Evolutionary conservation across 208 protist species (phyloP).

Genomic region (Wallacemonas sp.): DNA sequence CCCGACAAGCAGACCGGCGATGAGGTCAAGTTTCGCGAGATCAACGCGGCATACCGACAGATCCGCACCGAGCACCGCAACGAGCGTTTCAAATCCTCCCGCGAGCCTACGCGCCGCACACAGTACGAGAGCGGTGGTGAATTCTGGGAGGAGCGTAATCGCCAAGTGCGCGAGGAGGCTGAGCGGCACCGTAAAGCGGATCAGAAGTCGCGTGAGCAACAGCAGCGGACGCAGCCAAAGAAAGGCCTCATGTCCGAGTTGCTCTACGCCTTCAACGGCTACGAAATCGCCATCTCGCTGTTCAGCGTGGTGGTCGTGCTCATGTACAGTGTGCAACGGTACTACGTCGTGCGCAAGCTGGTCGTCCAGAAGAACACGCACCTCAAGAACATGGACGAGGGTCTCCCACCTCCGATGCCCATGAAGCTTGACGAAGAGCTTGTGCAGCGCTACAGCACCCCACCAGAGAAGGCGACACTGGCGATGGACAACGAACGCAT

Average conservation of each 20-base stretch:
- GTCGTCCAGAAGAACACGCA: slow-evolving; percentile 44
- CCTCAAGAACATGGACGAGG: slow-evolving; percentile 67
- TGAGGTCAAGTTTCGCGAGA: slow-evolving; percentile 69
- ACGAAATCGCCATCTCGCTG: slow-evolving; percentile 56
- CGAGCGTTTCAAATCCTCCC: slow-evolving; percentile 5
- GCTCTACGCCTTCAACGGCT: slow-evolving; percentile 36
- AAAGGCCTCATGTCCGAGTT: slow-evolving; percentile 24
- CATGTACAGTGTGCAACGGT: slow-evolving; percentile 51
- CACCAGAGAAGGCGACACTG: slow-evolving; percentile 32
- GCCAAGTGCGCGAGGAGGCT: slow-evolving; percentile 31
- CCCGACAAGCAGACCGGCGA: slow-evolving; percentile 72
- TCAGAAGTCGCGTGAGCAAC: slow-evolving; percentile 12
- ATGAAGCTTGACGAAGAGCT: slow-evolving; percentile 51
- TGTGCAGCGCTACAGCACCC: slow-evolving; percentile 39
- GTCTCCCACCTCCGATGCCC: slow-evolving; percentile 65
- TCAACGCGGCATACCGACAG: slow-evolving; percentile 66
- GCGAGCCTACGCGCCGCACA: neutral
- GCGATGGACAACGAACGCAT: slow-evolving; percentile 49
- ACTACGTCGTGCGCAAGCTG: slow-evolving; percentile 52
- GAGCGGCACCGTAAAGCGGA: slow-evolving; percentile 26
- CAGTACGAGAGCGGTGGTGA: slow-evolving; percentile 23
- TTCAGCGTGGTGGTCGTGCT: slow-evolving; percentile 38
- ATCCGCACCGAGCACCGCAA: slow-evolving; percentile 52
- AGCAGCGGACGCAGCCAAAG: neutral
- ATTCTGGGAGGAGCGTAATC: slow-evolving; percentile 59